phyloP scores from a whole-genome alignment of 108 stramenopile genomes.

The Stephanodiscus minutulus region DNA sequence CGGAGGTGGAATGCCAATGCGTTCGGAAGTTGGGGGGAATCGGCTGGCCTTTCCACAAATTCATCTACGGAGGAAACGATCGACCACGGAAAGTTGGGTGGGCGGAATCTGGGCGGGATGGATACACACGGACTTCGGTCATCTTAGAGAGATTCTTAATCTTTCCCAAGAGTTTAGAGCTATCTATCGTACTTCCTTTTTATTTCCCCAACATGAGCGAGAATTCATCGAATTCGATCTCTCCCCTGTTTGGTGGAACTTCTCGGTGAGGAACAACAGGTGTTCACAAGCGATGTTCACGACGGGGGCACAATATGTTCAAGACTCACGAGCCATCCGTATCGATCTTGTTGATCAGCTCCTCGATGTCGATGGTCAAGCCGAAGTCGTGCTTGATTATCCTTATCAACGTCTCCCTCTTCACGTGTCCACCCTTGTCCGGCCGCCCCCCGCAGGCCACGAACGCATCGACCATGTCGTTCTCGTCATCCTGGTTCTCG shows the following conservation, averaged over 20 bases:
- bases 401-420: slow-evolving; percentile 74
- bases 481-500: slow-evolving; percentile 80
- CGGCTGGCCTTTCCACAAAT: no score
- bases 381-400: slow-evolving; percentile 88
- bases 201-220: slow-evolving; percentile 63
- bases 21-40: no score
- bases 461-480: slow-evolving; percentile 92
- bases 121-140: no score
- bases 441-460: slow-evolving; percentile 86
- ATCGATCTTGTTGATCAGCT: slow-evolving; percentile 81
- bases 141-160: no score
- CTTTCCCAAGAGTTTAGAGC: no score
- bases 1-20: no score
- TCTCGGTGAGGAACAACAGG: background rate
- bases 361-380: slow-evolving; percentile 85
- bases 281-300: background rate
- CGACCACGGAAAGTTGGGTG: no score
- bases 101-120: no score
- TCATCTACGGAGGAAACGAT: no score
- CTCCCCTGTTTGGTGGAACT: slow-evolving; percentile 39
- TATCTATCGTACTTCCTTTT: background rate
- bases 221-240: slow-evolving; percentile 89
- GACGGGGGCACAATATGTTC: background rate
- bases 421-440: slow-evolving; percentile 67
- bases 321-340: slow-evolving; percentile 53